These are phyloP conservation scores for Podaxis rugospora DNA, from an alignment of 768 basidiomycete species.

Conservation along the genomic window DNA sequence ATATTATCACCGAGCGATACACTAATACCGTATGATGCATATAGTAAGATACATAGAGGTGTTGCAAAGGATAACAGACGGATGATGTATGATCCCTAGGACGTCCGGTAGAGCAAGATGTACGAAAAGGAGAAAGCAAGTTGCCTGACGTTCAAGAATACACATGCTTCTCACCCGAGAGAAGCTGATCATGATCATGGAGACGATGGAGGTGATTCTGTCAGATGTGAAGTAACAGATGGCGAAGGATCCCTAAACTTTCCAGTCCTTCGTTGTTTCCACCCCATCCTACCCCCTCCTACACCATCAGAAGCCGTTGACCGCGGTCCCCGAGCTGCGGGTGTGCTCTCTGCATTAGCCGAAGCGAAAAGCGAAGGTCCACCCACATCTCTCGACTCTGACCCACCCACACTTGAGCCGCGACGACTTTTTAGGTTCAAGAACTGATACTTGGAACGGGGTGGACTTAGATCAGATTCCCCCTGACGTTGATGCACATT, in stretches of 20 bases:
- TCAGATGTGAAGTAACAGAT: background rate
- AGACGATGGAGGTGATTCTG: background rate
- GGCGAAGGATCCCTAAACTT: background rate
- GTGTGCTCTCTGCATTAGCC: conserved; percentile 7
- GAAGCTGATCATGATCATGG: background rate
- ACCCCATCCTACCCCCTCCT: background rate
- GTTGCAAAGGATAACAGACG: too few relatives aligned
- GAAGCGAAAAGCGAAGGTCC: conserved; percentile 3
- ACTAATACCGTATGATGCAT: background rate
- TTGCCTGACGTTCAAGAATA: background rate
- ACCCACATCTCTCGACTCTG: background rate
- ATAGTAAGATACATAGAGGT: background rate
- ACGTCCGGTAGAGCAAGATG: background rate
- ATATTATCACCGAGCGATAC: background rate
- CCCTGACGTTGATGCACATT: conserved; percentile 31
- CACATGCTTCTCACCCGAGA: background rate
- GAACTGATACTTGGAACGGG: conserved; percentile 21
- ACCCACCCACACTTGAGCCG: background rate
- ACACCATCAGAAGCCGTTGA: conserved; percentile 9
- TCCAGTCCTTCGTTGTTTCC: background rate
- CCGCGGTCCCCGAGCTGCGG: conserved; percentile 1
- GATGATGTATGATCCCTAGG: background rate
- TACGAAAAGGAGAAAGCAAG: background rate
- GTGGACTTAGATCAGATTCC: conserved; percentile 17
- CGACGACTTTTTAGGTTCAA: background rate